Evolutionary conservation across 495 filamentous ascomycete genomes (phyloP), one percentile per base, ranked within the genome.

Genomic region (Lasiosphaeria hispida): DNA sequence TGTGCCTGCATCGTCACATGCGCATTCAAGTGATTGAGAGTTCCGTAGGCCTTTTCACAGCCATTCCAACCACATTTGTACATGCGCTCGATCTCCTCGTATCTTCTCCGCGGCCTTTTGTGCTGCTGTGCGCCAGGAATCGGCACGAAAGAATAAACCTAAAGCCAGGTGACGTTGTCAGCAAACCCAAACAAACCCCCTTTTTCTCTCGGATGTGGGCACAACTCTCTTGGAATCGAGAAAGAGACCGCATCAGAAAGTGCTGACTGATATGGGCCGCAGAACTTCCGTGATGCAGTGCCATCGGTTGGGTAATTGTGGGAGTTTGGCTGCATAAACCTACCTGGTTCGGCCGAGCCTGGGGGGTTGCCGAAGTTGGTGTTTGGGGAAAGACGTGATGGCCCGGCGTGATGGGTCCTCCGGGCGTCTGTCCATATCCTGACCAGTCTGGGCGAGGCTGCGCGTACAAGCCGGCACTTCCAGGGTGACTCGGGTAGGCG

Each of bases 81-180:
- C 94, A 98, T 98, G 57, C 94, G 87, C 79, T 98, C 94, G 68
- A 98, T 98, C 72, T 98, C 94, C 76, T 98, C 94, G 66, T 96
- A 98, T 35, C 94, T 85, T 61, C 94, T 84, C 62, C 94, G 85
- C 17, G 94, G 94, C 45, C 94, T 86, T 80, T 98, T 98, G 73
- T 97, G 92, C 71, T 98, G 94, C 68, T 96, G 92, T 33, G 94
- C 91, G 50, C 94, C 94, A 10, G 94, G 94, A 69, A 98, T 98
- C 1, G 94, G 94, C 45, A 98, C 94, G 69, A 98, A 98, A 2
- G 92, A 96, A 70, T 97, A 98, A 45, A 98, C 94, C 87, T 95
- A 80, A 7, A 9, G 9, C 23, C 23, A n/a, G 7, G 11, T 43
- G 17, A 19, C 19, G 9, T 17, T 8, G 44, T 60, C 11, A 57